phyloP scores from a whole-genome alignment of 2,329 filamentous ascomycete genomes.

The Aspergillus bombycis region DNA sequence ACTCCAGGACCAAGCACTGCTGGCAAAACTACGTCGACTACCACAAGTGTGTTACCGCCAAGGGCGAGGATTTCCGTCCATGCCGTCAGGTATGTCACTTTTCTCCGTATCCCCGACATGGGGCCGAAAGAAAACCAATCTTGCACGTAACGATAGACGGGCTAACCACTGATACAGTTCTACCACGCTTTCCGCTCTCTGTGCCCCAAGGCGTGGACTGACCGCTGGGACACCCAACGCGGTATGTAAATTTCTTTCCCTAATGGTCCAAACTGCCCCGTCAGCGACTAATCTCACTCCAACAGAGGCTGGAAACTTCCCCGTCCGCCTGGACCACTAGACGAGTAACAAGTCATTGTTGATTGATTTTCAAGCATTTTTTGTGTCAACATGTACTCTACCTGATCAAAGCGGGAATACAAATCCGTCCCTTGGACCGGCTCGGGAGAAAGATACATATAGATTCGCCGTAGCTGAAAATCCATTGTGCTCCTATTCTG shows the following conservation, averaged over 20 bases:
- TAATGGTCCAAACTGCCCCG: no score
- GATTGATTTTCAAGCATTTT: conserved; percentile 33
- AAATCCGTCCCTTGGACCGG: conserved; percentile 27
- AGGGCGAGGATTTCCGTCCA: conserved; percentile 97
- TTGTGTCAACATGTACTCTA: conserved; percentile 46
- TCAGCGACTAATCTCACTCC: conserved; percentile 16
- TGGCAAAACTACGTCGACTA: conserved; percentile 99
- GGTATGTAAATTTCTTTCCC: conserved; percentile 60
- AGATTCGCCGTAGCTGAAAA: conserved; percentile 32
- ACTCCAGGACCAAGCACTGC: conserved; percentile 85
- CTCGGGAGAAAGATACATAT: conserved; percentile 35
- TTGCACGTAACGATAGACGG: not conserved
- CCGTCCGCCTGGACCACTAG: conserved; percentile 53
- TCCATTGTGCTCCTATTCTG: conserved; percentile 16
- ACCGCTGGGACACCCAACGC: conserved; percentile 96
- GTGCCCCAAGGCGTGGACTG: conserved; percentile 92
- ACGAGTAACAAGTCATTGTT: conserved; percentile 28
- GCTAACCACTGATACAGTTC: conserved; percentile 64
- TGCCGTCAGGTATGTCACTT: conserved; percentile 78
- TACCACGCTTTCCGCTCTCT: conserved; percentile 94
- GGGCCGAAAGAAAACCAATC: not conserved
- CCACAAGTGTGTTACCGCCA: conserved; percentile 98
- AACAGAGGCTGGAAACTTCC: conserved; percentile 61
- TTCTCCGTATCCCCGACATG: not conserved
- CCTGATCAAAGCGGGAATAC: conserved; percentile 36